Evolutionary conservation across 768 basidiomycete genomes (phyloP).

Genomic region (Hypholoma fasciculare): DNA sequence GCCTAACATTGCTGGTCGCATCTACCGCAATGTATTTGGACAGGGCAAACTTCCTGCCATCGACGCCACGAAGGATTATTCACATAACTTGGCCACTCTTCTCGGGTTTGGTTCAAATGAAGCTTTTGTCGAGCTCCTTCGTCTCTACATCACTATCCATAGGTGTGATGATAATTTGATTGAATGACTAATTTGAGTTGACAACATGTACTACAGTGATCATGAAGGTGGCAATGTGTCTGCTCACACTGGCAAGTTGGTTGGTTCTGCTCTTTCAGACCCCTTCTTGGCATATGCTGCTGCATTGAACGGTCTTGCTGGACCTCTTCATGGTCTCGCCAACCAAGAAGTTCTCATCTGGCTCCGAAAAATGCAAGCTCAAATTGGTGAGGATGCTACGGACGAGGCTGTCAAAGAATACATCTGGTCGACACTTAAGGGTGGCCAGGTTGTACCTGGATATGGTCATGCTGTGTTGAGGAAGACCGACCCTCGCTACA

Average conservation of each 20-base stretch:
- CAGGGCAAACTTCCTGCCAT: constrained; percentile 86
- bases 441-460: constrained; percentile 92
- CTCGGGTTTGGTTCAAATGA: constrained; percentile 90
- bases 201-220: constrained; percentile 48
- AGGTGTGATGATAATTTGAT: constrained; percentile 40
- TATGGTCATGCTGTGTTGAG: constrained; percentile 86
- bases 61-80: constrained; percentile 84
- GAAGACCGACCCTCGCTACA: constrained; percentile 93
- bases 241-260: constrained; percentile 90
- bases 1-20: constrained; percentile 93
- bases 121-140: constrained; percentile 90
- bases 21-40: constrained; percentile 87
- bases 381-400: constrained; percentile 82
- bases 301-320: constrained; percentile 93
- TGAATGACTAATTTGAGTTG: constrained; percentile 4
- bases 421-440: constrained; percentile 92
- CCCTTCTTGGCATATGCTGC: constrained; percentile 96
- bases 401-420: constrained; percentile 92
- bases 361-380: constrained; percentile 90
- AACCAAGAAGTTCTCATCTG: constrained; percentile 97
- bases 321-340: constrained; percentile 94
- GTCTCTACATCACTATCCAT: constrained; percentile 97
- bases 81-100: constrained; percentile 83
- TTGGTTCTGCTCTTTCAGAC: constrained; percentile 94
- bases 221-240: constrained; percentile 99